Evolutionary conservation across 768 basidiomycete species (phyloP), one percentile per base, ranked within the genome.

Genomic region (Rubroboletus pulcherrimus): DNA sequence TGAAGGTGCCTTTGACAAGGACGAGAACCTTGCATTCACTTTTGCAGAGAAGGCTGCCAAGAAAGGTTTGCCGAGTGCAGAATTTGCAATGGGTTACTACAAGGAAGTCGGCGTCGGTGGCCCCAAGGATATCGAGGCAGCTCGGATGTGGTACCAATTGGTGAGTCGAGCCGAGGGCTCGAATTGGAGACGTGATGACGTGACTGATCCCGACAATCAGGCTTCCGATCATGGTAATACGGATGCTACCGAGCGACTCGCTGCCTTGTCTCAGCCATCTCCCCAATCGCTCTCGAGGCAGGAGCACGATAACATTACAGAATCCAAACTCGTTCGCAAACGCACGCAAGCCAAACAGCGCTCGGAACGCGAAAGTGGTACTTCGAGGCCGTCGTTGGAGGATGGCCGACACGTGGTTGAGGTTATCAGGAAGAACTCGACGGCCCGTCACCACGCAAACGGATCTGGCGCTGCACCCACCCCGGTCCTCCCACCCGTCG

Each of bases 21-120:
- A 95, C 68, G 93, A 97, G 67, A 74, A 68, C 1, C 78, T 98
- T 4, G 94, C 96, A 2, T 83, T 83, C 60, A 89, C 86, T 0
- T 98, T 96, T 73, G 96, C 96, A 0, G 87, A 91, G 59, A 95
- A 96, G 72, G 88, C 90, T 0, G 87, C 88, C 0, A 68, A 75
- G 45, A 89, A 86, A 62, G 88, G 85, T 0, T 74, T 96, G 42
- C 78, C 90, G 1, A 86, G 81, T 53, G 96, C 92, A 0, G 90
- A 94, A 69, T 98, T 98, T 68, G 96, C 94, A 1, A 87, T 98
- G 83, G 96, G 95, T 1, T 98, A 98, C 68, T 98, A 96, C 67
- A 80, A 79, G 37, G 95, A 98, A 70, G 89, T 98, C 1, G 96
- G 96, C 2, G 88, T 98, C 7, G 94, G 93, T 0, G 84, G 87